phyloP scores from a whole-genome alignment of 108 stramenopile genomes.

The Skeletonema grethae region DNA sequence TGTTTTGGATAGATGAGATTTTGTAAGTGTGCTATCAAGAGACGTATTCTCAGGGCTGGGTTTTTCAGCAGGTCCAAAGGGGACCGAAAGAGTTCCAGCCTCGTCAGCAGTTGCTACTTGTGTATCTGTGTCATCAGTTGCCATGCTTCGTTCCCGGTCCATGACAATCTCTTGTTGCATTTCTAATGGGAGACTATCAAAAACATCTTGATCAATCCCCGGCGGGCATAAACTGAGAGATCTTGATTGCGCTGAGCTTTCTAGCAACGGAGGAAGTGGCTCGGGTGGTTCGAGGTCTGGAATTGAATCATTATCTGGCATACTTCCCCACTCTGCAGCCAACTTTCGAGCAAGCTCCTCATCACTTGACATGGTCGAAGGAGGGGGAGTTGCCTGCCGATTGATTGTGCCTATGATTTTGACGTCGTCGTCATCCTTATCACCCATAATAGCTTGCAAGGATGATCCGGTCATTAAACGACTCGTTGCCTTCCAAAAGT shows the following conservation, averaged over 20 bases:
- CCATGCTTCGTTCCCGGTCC: slow-evolving; percentile 10
- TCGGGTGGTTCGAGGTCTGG: not conserved
- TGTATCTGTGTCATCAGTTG: slow-evolving; percentile 13
- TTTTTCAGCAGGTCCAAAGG: slow-evolving; percentile 6
- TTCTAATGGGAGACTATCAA: slow-evolving; percentile 6
- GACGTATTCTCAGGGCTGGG: not conserved
- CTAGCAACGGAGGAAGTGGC: not conserved
- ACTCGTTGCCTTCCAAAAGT: slow-evolving; percentile 69
- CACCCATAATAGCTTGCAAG: slow-evolving; percentile 52
- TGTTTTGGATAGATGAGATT: not conserved
- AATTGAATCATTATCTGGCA: slow-evolving; percentile 16
- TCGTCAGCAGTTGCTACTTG: slow-evolving; percentile 30
- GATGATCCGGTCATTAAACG: slow-evolving; percentile 68
- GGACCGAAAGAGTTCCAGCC: slow-evolving; percentile 9
- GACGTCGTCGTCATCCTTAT: slow-evolving; percentile 7
- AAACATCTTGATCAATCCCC: not conserved
- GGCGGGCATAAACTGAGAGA: not conserved
- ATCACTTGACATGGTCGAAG: slow-evolving; percentile 40
- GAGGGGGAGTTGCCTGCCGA: slow-evolving; percentile 7
- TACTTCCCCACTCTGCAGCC: slow-evolving; percentile 58
- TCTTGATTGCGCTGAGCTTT: slow-evolving; percentile 58
- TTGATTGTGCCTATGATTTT: slow-evolving; percentile 4
- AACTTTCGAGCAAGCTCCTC: slow-evolving; percentile 58
- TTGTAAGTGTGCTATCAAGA: too few relatives aligned
- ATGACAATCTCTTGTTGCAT: not conserved